Conservation (phyloP, 2,329 filamentous ascomycete species). For the Pseudomassariella vexata region DNA sequence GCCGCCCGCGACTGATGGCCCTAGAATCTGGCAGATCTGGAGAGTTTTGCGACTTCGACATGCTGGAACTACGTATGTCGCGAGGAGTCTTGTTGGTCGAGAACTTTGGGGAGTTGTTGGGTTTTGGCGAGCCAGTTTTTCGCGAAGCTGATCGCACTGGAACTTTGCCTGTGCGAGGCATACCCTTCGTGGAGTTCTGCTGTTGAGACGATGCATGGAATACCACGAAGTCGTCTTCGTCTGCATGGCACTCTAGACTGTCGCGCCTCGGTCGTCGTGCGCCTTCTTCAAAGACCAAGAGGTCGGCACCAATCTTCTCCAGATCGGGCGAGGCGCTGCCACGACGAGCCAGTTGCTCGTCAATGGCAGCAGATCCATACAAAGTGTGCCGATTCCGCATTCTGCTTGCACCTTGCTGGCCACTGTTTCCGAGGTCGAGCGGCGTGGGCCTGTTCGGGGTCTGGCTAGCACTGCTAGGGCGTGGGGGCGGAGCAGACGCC, state of each 20-base stretch:
- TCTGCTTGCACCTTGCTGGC: neutral
- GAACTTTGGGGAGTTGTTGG: neutral
- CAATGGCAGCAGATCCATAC: neutral
- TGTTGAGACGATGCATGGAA: conserved; percentile 1
- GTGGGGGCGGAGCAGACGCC: neutral
- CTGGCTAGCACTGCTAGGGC: neutral
- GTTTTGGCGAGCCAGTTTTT: neutral
- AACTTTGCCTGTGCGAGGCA: neutral
- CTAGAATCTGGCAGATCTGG: conserved; percentile 2
- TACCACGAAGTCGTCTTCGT: conserved; percentile 19
- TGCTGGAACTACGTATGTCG: neutral
- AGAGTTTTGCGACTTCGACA: neutral
- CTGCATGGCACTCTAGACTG: conserved; percentile 16
- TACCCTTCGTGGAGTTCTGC: neutral
- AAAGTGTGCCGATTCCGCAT: neutral
- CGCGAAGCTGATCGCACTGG: neutral
- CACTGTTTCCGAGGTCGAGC: neutral
- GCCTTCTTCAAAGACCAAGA: conserved; percentile 16
- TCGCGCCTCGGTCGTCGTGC: conserved; percentile 12
- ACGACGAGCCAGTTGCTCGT: conserved; percentile 1
- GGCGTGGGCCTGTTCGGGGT: neutral
- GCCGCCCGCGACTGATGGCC: neutral
- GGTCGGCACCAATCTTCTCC: conserved; percentile 15
- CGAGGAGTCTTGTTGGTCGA: neutral
- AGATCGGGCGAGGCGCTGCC: conserved; percentile 10